Evolutionary conservation across 306 rosid genomes (phyloP), one percentile per base, ranked within the genome.

Genomic region (Fragaria ananassa): DNA sequence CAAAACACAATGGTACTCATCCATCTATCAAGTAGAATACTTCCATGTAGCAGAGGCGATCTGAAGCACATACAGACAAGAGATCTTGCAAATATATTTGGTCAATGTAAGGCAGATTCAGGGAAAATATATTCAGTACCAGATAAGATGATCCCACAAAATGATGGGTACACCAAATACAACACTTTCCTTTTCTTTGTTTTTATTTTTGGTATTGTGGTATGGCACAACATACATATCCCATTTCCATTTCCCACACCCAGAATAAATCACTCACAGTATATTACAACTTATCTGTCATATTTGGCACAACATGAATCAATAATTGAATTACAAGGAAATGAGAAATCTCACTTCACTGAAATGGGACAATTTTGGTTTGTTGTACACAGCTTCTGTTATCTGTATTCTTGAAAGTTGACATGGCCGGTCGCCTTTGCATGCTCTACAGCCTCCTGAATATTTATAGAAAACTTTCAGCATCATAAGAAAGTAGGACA

Each of bases 381-480:
- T 75, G 45, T n/a, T n/a, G 57, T 47, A 13, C 6, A 25, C 69
- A 39, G 75, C 46, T 74, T 35, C 50, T 39, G 87, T 90, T 72
- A 92, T 87, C 93, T 88, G 71, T 90, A 92, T 74, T 95, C 99
- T 75, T 92, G 97, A 82, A 95, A 95, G 85, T 95, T 92, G 81
- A 84, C 97, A 87, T 92, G 99, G 71, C 99, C 97, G 0, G 99
- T 95, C 2, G 89, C 93, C 79, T 81, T 83, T 5, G 97, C 99
- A 42, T 95, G 99, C 88, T 95, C 97, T 35, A 53, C 81, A 23
- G 99, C 99, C 75, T 92, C 99, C 99, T 95, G 89, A 34, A 90
- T 17, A 66, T 34, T 75, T 47, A 41, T 10, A 42, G 45, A 75
- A 57, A 58, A 5, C 44, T 51, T 37, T 9, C 21, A 76, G 64